Conservation (phyloP, 208 protist species). For the Crithidia mellificae region DNA sequence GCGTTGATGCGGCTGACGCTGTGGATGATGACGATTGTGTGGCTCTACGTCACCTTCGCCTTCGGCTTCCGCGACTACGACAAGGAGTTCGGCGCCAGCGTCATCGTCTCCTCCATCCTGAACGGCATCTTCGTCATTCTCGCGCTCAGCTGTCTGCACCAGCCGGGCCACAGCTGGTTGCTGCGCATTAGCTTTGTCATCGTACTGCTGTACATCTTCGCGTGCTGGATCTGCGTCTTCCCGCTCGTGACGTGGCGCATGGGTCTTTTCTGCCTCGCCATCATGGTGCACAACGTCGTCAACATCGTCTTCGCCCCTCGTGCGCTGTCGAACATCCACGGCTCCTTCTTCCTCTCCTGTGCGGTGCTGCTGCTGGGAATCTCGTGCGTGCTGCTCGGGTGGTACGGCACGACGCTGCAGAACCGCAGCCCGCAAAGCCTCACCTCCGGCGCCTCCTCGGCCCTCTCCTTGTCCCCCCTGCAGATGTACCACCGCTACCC, state of each 20-base stretch:
- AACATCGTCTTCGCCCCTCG: conserved; percentile 46
- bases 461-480: conserved; percentile 13
- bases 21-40: conserved; percentile 57
- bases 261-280: conserved; percentile 61
- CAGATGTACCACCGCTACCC: conserved; percentile 73
- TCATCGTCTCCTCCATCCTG: conserved; percentile 43
- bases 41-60: conserved; percentile 59
- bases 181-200: conserved; percentile 45
- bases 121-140: conserved; percentile 42
- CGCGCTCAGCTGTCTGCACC: conserved; percentile 42
- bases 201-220: conserved; percentile 50
- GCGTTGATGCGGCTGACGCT: conserved; percentile 50
- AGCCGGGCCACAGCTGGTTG: conserved; percentile 31
- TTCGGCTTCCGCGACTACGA: conserved; percentile 54
- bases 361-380: conserved; percentile 46
- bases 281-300: conserved; percentile 66
- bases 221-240: conserved; percentile 59
- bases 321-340: conserved; percentile 47
- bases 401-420: conserved; percentile 55
- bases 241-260: conserved; percentile 46
- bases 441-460: conserved; percentile 14
- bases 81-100: conserved; percentile 35
- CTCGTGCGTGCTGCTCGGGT: conserved; percentile 67
- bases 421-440: conserved; percentile 43
- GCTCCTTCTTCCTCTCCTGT: conserved; percentile 43